Conservation (phyloP, 2,329 filamentous ascomycete species). For the Endoconidiophora polonica region DNA sequence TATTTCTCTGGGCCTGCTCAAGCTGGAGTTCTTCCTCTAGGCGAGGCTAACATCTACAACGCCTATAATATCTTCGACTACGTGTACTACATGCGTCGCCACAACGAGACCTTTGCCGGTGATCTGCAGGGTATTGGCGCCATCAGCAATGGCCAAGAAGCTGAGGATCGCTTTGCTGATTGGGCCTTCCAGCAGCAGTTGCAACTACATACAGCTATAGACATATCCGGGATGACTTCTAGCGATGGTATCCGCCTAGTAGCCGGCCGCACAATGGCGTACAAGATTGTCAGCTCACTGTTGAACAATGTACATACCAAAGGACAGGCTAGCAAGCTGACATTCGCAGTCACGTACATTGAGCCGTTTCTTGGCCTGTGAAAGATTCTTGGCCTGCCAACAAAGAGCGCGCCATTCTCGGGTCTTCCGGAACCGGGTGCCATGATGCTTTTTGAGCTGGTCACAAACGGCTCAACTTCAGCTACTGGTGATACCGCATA, state of each 20-base stretch:
- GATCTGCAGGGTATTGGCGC: conserved; percentile 19
- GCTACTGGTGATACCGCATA: conserved; percentile 15
- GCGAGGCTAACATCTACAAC: conserved; percentile 27
- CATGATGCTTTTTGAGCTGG: conserved; percentile 56
- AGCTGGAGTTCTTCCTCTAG: conserved; percentile 21
- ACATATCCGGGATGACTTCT: conserved; percentile 32
- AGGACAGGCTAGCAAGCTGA: conserved; percentile 29
- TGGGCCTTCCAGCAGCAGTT: conserved; percentile 56
- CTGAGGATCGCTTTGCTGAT: conserved; percentile 34
- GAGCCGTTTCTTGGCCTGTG: conserved; percentile 41
- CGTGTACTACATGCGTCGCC: conserved; percentile 34
- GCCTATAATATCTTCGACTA: conserved; percentile 39
- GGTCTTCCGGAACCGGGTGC: conserved; percentile 50
- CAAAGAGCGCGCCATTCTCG: conserved; percentile 17
- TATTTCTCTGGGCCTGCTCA: conserved; percentile 25
- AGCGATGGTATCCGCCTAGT: conserved; percentile 31
- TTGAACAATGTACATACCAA: conserved; percentile 24
- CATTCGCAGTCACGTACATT: conserved; percentile 35
- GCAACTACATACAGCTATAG: conserved; percentile 35
- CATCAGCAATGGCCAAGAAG: not conserved
- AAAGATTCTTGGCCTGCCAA: conserved; percentile 26
- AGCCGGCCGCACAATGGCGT: conserved; percentile 35
- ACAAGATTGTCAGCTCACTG: conserved; percentile 27
- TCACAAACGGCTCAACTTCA: conserved; percentile 18
- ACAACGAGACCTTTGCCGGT: conserved; percentile 29